phyloP scores from a whole-genome alignment of 495 filamentous ascomycete genomes.

The Neurospora intermedia region DNA sequence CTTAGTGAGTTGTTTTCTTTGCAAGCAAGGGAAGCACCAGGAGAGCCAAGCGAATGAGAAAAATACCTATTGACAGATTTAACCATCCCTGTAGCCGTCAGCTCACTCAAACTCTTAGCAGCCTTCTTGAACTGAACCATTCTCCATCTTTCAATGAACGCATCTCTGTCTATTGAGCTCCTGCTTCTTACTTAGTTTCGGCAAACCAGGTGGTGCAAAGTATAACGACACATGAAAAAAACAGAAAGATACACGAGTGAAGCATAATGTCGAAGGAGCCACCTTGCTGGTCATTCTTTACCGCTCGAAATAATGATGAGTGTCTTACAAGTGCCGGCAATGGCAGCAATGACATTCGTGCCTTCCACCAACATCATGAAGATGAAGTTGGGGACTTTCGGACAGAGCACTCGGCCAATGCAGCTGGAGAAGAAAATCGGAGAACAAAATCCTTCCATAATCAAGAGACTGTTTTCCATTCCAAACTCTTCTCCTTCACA shows the following conservation, averaged over 20 bases:
- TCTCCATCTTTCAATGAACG: neutral
- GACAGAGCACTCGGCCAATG: neutral
- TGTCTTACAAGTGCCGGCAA: neutral
- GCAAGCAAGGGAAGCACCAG: neutral
- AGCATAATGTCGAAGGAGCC: no score
- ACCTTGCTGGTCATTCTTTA: no score
- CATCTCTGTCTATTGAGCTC: neutral
- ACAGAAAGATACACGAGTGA: no score
- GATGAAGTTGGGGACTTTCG: neutral
- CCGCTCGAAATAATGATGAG: neutral
- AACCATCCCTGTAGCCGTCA: neutral
- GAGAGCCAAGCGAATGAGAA: neutral
- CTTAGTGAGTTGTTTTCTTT: neutral
- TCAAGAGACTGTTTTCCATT: no score
- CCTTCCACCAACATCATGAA: neutral
- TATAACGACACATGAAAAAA: no score
- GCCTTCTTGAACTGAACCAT: neutral
- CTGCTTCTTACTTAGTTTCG: no score
- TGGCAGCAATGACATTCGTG: neutral
- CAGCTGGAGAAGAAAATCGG: neutral
- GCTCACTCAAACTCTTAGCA: neutral
- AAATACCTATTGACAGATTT: neutral
- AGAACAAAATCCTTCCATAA: no score
- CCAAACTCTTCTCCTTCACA: neutral
- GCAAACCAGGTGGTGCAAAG: no score